phyloP scores from a whole-genome alignment of 306 rosid genomes.

The Rosa multiflora region DNA sequence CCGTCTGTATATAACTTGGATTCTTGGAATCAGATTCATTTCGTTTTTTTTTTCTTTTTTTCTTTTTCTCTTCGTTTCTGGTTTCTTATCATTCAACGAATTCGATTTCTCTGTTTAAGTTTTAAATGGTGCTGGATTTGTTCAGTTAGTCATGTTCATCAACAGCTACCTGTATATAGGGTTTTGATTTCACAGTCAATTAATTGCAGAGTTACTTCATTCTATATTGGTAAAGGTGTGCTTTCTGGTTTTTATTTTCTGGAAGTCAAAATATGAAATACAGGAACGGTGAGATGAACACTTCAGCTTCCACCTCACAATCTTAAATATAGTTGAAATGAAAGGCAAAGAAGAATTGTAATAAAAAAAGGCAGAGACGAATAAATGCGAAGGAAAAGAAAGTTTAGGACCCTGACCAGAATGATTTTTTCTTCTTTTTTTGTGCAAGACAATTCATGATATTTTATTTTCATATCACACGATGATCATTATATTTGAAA shows the following conservation, averaged over 20 bases:
- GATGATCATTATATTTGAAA: neutral
- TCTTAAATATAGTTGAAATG: slow-evolving; percentile 2
- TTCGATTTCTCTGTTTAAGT: neutral
- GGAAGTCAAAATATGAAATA: neutral
- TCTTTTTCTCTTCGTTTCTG: neutral
- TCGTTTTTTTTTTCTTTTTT: neutral
- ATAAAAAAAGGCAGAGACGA: neutral
- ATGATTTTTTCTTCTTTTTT: neutral
- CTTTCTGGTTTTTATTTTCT: neutral
- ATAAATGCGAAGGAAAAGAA: neutral
- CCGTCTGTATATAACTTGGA: neutral
- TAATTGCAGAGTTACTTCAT: neutral
- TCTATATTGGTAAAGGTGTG: neutral
- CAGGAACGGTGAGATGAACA: neutral
- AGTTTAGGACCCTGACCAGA: neutral
- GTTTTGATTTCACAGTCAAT: neutral
- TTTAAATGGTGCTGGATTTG: neutral
- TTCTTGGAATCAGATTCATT: neutral
- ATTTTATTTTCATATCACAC: neutral
- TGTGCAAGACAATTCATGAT: neutral
- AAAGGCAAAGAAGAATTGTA: neutral
- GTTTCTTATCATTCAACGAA: neutral
- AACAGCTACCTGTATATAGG: neutral
- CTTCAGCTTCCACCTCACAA: neutral
- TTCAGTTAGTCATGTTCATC: neutral